Evolutionary conservation across 148 eudicot genomes (phyloP).

Genomic region (Fagopyrum tataricum): DNA sequence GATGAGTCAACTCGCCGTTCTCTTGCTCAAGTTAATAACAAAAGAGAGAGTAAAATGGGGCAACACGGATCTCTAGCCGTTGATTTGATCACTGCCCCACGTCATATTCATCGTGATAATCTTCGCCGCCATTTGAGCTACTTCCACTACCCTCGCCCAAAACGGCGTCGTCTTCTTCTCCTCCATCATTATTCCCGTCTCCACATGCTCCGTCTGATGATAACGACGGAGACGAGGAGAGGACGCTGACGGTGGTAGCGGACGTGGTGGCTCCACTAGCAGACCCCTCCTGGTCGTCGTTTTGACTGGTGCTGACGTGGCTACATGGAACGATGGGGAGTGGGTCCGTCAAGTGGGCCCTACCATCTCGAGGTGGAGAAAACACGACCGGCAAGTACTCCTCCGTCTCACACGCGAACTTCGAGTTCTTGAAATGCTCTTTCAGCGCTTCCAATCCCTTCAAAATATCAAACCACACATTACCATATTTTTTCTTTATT

Average conservation of each 20-base stretch:
- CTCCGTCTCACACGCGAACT: conserved; percentile 75
- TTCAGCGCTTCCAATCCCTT: conserved; percentile 83
- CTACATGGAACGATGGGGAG: conserved; percentile 35
- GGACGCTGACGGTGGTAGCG: conserved; percentile 1
- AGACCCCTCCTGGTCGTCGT: not conserved
- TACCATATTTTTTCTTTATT: too few species aligned
- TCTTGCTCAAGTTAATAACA: not conserved
- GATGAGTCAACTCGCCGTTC: not conserved
- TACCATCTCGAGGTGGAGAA: conserved; percentile 82
- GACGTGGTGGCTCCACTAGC: not conserved
- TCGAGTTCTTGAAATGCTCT: conserved; percentile 95
- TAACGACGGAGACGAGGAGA: not conserved
- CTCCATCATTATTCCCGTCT: not conserved
- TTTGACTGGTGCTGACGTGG: not conserved
- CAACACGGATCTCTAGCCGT: not conserved
- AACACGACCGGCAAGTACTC: conserved; percentile 87
- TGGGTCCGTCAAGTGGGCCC: conserved; percentile 38
- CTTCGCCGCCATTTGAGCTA: conserved; percentile 5
- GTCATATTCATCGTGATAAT: not conserved
- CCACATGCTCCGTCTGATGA: not conserved
- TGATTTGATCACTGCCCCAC: not conserved
- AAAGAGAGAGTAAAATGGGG: not conserved
- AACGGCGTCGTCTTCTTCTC: not conserved
- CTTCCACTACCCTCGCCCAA: not conserved
- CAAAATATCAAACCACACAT: not conserved